Percentiles rank a stretch among this genome's conserved stretches.
Evolutionary conservation across 192 early-diverging fungal species (phyloP).

Genomic region (Coemansia sp.): DNA sequence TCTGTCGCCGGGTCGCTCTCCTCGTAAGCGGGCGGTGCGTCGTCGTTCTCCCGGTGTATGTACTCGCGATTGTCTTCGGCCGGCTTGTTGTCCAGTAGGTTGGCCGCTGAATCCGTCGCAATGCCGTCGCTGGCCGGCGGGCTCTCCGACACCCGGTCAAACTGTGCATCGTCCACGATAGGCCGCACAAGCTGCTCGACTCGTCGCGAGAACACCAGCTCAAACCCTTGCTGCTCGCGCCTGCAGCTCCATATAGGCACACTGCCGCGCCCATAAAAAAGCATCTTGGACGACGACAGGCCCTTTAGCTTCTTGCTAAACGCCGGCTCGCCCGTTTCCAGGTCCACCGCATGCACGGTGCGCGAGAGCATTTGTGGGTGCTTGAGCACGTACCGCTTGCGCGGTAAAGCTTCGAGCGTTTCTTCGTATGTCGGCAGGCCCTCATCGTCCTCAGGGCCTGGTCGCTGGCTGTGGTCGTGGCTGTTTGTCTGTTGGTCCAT

Average conservation of each 20-base stretch:
- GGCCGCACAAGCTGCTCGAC: background rate
- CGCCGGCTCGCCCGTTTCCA: conserved; percentile 1
- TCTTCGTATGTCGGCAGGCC: conserved; percentile 43
- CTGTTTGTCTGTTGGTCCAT: too few relatives aligned
- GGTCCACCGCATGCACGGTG: conserved; percentile 25
- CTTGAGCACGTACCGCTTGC: conserved; percentile 21
- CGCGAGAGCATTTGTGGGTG: conserved; percentile 21
- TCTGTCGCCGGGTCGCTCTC: conserved; percentile 9
- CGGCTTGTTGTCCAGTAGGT: conserved; percentile 23
- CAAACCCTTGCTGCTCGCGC: conserved; percentile 19
- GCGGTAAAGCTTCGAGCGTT: conserved; percentile 18
- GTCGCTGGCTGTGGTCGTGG: background rate
- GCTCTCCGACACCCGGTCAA: background rate
- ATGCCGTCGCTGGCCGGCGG: background rate
- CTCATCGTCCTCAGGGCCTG: conserved; percentile 1
- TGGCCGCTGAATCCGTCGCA: conserved; percentile 5
- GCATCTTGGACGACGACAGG: conserved; percentile 1
- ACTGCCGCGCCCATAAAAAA: background rate
- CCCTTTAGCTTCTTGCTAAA: conserved; percentile 9
- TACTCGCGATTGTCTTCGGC: conserved; percentile 17
- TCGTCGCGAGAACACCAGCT: conserved; percentile 32
- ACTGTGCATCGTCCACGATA: background rate
- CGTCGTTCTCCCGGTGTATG: conserved; percentile 16
- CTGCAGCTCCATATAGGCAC: conserved; percentile 22
- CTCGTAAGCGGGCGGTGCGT: conserved; percentile 40